A percentile compares a stretch with the other conserved stretches of the same genome.
Conservation (phyloP, 179 eudicot genomes). For the Monotropa hypopitys region DNA sequence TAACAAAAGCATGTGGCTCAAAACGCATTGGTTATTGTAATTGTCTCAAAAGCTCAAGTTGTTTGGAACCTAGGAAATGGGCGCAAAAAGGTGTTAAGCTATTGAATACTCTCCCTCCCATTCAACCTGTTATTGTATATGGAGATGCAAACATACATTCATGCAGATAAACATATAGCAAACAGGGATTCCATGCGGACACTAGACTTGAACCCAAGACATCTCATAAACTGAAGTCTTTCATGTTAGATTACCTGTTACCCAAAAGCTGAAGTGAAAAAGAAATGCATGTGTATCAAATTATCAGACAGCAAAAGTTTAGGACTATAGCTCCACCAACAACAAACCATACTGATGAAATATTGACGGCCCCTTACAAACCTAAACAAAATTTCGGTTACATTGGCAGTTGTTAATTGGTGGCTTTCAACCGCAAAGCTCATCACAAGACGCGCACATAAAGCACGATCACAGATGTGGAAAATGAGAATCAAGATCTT, state of each 20-base stretch:
- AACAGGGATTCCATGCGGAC: not conserved
- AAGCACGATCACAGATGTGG: not conserved
- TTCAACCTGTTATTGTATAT: not conserved
- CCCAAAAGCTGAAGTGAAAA: not conserved
- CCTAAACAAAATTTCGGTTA: not conserved
- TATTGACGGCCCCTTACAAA: not conserved
- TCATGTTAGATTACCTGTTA: not conserved
- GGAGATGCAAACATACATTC: not conserved
- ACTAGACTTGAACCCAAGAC: not conserved
- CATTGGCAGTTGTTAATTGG: not conserved
- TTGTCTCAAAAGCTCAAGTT: not conserved
- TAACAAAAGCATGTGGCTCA: not conserved
- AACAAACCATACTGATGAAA: not conserved
- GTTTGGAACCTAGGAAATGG: not conserved
- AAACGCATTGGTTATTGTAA: not conserved
- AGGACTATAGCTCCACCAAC: not conserved
- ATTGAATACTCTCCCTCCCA: not conserved
- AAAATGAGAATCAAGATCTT: not conserved
- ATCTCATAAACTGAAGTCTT: not conserved
- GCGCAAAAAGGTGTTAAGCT: not conserved
- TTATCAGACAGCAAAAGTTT: not conserved
- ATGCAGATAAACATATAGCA: not conserved
- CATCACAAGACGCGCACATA: not conserved
- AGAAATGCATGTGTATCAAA: not conserved
- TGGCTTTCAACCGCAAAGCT: not conserved